Base-by-base conservation (phyloP, 495 filamentous ascomycete species). In the Extremus antarcticus region DNA sequence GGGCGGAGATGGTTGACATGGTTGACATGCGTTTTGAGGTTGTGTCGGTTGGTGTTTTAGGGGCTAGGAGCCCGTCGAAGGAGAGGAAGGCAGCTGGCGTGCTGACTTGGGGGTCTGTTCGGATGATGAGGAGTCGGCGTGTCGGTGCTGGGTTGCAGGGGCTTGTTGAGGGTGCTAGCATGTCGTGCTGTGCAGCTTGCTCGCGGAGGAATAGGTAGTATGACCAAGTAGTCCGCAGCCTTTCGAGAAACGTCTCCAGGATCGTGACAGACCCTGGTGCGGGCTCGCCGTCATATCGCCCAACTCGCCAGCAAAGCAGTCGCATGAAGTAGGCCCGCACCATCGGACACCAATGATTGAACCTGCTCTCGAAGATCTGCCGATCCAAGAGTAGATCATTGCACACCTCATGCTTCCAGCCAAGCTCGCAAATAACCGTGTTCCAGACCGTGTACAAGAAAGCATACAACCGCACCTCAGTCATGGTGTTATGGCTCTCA, bases 341-440 rank as follows among this genome's bases (percentile, higher is more conserved):
- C 92, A 98, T 96, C 1, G 92, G 92, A 70, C 91, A 96, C 92
- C 92, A 98, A 66, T 96, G 89, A 65, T 84, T 90, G 71, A 98
- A 98, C 59, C 89, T 82, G 54, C 79, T 82, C 47, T 87, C 81
- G 67, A 96, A 97, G 16, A 83, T 74, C 39, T 84, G 76, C 57
- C 85, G 82, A 22, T 81, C 76, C n/a, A 98, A 65, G 25, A 98
- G 71, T 76, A 94, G 94, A 17, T 83, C 83, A 1, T 87, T 60
- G 63, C 88, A 95, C 21, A 95, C 66, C 9, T 74, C 69, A 23
- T 80, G 75, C 66, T 92, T 94, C 48, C 87, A 78, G 35, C 73
- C 69, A 16, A 84, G 79, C 41, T 88, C 80, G 17, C 70, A 74
- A 2, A 77, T 73, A 63, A 95, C 79, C 4, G 78, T 78, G 52